A percentile compares a stretch with the other conserved stretches of the same genome.
These are phyloP conservation scores for Xylaria digitata DNA, from an alignment of 2,329 filamentous ascomycete species.

Conservation along the genomic window DNA sequence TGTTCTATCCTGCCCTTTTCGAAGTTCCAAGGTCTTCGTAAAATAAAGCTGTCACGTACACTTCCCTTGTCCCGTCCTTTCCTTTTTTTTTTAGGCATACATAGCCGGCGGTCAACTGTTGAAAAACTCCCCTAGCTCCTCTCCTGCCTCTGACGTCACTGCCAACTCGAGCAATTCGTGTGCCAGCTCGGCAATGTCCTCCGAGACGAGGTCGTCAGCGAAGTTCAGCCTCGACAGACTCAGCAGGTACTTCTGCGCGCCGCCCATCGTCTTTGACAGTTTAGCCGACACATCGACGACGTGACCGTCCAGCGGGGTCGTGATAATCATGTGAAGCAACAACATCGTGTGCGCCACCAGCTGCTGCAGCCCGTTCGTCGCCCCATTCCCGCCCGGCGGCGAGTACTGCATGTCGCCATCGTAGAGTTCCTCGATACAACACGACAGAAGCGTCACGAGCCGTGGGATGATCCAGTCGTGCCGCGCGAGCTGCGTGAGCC, in stretches of 20 bases:
- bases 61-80: neutral
- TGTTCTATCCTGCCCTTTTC: conserved; percentile 8
- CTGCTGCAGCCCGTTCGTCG: conserved; percentile 53
- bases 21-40: too few species aligned
- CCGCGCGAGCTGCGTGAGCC: conserved; percentile 71
- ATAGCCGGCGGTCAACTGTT: conserved; percentile 41
- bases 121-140: conserved; percentile 55
- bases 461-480: conserved; percentile 79
- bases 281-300: conserved; percentile 75
- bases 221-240: conserved; percentile 87
- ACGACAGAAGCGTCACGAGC: conserved; percentile 72
- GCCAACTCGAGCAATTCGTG: conserved; percentile 83
- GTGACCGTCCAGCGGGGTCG: conserved; percentile 58
- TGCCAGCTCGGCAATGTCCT: conserved; percentile 85
- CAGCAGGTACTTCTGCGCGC: conserved; percentile 84
- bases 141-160: conserved; percentile 78
- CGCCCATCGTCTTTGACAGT: conserved; percentile 75
- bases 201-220: conserved; percentile 78
- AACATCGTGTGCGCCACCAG: conserved; percentile 62
- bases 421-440: conserved; percentile 80
- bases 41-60: neutral
- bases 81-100: neutral
- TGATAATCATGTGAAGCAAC: conserved; percentile 65
- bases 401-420: conserved; percentile 61
- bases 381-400: conserved; percentile 36